Evolutionary conservation across 768 basidiomycete genomes (phyloP).

Genomic region (Polyporus arcularius): DNA sequence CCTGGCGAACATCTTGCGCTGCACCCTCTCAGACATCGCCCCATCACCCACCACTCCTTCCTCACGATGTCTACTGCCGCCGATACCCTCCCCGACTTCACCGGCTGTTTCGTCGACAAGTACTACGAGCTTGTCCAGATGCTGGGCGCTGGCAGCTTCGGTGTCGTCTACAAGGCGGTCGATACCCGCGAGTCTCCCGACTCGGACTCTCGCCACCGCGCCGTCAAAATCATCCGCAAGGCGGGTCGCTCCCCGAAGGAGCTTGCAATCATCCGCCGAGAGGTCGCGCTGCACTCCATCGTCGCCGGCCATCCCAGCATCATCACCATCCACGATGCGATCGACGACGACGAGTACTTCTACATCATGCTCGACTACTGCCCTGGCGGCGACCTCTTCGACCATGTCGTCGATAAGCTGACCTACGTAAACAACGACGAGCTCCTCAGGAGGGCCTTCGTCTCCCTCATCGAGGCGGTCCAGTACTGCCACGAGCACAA

Average conservation of each 20-base stretch:
- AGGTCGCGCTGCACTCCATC: constrained; percentile 58
- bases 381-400: constrained; percentile 46
- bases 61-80: constrained; percentile 64
- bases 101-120: constrained; percentile 48
- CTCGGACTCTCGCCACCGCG: background rate
- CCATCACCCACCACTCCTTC: background rate
- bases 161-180: constrained; percentile 11
- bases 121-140: background rate
- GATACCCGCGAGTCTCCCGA: background rate
- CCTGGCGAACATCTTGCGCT: background rate
- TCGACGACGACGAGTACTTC: constrained; percentile 61
- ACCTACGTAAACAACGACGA: constrained; percentile 43
- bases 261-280: constrained; percentile 42
- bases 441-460: constrained; percentile 48
- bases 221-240: constrained; percentile 34
- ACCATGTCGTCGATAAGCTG: constrained; percentile 37
- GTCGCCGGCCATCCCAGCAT: constrained; percentile 61
- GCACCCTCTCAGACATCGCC: background rate
- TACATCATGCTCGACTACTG: constrained; percentile 63
- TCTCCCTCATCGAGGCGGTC: constrained; percentile 55
- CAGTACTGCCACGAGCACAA: constrained; percentile 61
- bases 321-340: constrained; percentile 64
- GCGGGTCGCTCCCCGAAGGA: background rate
- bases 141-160: constrained; percentile 7
- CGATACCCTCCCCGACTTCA: constrained; percentile 91